Conservation (phyloP, 768 basidiomycete species). For the Hortiboletus campestris region DNA sequence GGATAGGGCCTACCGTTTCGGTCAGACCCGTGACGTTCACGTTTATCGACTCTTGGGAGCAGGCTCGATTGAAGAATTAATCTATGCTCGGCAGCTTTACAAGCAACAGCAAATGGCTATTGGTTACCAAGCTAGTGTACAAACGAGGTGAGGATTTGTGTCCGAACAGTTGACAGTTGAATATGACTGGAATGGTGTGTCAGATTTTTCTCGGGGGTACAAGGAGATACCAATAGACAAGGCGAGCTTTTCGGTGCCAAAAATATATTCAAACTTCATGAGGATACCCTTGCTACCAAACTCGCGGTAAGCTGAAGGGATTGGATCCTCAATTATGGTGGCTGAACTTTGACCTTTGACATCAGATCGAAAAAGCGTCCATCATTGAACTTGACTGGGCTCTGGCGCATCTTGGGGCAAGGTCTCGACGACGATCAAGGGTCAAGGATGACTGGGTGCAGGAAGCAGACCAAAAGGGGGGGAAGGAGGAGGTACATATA, state of each 20-base stretch:
- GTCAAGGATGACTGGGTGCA: constrained; percentile 40
- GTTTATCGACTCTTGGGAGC: constrained; percentile 84
- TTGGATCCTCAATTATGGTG: not conserved
- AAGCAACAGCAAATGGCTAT: constrained; percentile 95
- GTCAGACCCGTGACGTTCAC: constrained; percentile 81
- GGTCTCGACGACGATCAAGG: constrained; percentile 34
- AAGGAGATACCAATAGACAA: constrained; percentile 69
- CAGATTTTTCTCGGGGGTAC: constrained; percentile 81
- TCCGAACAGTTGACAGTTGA: not conserved
- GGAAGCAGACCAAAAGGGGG: constrained; percentile 45
- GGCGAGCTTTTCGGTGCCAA: constrained; percentile 85
- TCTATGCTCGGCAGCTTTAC: constrained; percentile 87
- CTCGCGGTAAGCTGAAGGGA: constrained; percentile 49
- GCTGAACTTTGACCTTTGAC: not conserved
- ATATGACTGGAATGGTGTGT: not conserved
- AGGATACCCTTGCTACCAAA: constrained; percentile 68
- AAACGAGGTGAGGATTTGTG: constrained; percentile 57
- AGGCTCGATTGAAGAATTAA: constrained; percentile 84
- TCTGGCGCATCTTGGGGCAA: constrained; percentile 58
- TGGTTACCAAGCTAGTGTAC: constrained; percentile 78
- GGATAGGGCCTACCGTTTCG: constrained; percentile 84
- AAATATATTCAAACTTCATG: constrained; percentile 82
- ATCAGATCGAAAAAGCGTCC: constrained; percentile 75
- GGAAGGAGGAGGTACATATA: constrained; percentile 32
- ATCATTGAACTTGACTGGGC: constrained; percentile 81